Conservation (phyloP, 495 filamentous ascomycete genomes). For the Chaetomidium leptoderma region DNA sequence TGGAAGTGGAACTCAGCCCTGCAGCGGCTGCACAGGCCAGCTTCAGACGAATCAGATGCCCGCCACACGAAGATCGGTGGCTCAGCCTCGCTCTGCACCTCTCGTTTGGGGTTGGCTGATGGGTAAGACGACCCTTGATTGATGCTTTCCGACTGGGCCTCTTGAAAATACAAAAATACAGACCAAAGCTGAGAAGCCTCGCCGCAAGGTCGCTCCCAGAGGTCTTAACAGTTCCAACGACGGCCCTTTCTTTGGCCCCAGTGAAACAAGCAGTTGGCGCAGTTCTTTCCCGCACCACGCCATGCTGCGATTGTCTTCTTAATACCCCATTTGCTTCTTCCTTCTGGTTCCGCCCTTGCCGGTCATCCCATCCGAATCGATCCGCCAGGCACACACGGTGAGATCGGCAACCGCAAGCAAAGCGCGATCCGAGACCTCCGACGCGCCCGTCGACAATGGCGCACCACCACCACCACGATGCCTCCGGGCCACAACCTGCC, state of each 20-base stretch:
- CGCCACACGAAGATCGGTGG: neutral
- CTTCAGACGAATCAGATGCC: constrained; percentile 3
- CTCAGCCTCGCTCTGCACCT: constrained; percentile 10
- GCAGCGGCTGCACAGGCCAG: neutral
- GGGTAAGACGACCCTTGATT: constrained; percentile 3
- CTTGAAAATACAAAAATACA: neutral
- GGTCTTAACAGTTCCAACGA: neutral
- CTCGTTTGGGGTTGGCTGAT: constrained; percentile 4
- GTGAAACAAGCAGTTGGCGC: constrained; percentile 2
- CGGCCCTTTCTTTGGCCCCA: neutral
- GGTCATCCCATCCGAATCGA: neutral
- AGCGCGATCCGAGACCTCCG: neutral
- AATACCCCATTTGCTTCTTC: neutral
- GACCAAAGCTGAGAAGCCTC: neutral
- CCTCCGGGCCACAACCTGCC: constrained; percentile 21
- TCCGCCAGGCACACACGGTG: neutral
- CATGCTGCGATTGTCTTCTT: neutral
- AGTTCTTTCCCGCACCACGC: neutral
- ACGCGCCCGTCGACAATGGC: constrained; percentile 23
- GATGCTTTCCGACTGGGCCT: neutral
- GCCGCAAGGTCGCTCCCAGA: constrained; percentile 1
- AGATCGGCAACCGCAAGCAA: neutral
- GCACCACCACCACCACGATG: constrained; percentile 24
- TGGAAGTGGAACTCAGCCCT: neutral
- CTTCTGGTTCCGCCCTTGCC: neutral